These are phyloP conservation scores for Dendrocalamus sinicus DNA, from an alignment of 176 grass and related monocot species.

Conservation along the genomic window DNA sequence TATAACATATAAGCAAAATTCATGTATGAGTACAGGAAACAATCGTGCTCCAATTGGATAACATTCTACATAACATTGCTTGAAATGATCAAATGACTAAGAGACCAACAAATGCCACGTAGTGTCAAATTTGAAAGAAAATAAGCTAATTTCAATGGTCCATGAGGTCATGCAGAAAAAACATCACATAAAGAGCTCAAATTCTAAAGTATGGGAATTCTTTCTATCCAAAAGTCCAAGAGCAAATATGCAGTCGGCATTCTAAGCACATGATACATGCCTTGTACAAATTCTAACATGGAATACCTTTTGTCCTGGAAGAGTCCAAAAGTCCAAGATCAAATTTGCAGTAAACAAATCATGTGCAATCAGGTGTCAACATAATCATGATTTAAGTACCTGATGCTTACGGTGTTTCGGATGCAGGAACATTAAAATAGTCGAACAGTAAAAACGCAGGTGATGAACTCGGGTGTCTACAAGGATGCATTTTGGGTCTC, in stretches of 20 bases:
- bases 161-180: conserved; percentile 24
- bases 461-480: neutral
- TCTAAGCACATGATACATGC: conserved; percentile 41
- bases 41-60: neutral
- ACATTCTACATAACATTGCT: neutral
- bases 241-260: conserved; percentile 37
- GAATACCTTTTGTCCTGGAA: conserved; percentile 21
- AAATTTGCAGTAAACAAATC: conserved; percentile 31
- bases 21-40: neutral
- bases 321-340: conserved; percentile 30
- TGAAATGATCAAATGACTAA: neutral
- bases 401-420: neutral
- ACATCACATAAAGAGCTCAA: conserved; percentile 1
- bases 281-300: conserved; percentile 50
- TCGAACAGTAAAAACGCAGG: conserved; percentile 22
- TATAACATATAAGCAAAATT: neutral
- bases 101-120: neutral
- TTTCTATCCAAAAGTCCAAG: conserved; percentile 30
- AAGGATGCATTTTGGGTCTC: neutral
- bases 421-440: conserved; percentile 22
- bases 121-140: neutral
- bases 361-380: neutral
- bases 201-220: conserved; percentile 36
- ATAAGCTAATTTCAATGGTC: conserved; percentile 19
- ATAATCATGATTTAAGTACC: neutral